Base-by-base conservation (phyloP, 805 yeast genomes). In the Cyberlindnera maclurae region DNA sequence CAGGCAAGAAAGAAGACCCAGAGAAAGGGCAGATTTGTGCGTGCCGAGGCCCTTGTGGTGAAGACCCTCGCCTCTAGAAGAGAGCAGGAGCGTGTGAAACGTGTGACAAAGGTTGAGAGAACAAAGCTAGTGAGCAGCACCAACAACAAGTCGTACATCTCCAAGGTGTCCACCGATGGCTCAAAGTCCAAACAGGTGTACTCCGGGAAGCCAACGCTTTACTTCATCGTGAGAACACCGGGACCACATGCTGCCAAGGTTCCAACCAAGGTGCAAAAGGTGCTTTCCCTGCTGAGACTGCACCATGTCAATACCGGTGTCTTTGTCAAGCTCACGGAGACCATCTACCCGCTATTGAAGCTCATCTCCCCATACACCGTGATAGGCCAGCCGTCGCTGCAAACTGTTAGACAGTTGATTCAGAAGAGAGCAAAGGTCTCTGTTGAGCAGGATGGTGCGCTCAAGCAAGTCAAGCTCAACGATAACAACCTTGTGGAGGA, bases 401-500 rank as follows among this genome's bases (percentile, higher is more conserved):
- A 74, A 17, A 77, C 88, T 3, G 75, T 83, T 39, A 77, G 93
- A 64, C 73, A 78, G 43, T 63, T 84, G 41, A 68, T 84, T 52
- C 90, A 81, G 59, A 84, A 83, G 63, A 78, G 93, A 71, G 83
- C 86, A 16, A 73, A 75, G 35, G 71, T 80, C 28, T 54, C 59
- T 5, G 51, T 56, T 10, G 65, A 61, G 29, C 65, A 62, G 24
- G 64, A 58, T 20, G 43, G 62, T 27, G 56, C 43, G 17, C 49
- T 55, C 12, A 67, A 64, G 34, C 64, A 66, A 35, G 60, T 71
- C 29, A 71, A 77, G 42, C 63, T 84, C 50, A 84, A 83, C 58
- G 87, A 80, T 60, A 84, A 84, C 65, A 79, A 76, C 51, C 61
- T 78, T 30, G 79, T 84, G 37, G 94, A 84, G 63, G 88, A 82